These are phyloP conservation scores for Lactuca sativa DNA, from an alignment of 129 eudicot species.

Conservation along the genomic window DNA sequence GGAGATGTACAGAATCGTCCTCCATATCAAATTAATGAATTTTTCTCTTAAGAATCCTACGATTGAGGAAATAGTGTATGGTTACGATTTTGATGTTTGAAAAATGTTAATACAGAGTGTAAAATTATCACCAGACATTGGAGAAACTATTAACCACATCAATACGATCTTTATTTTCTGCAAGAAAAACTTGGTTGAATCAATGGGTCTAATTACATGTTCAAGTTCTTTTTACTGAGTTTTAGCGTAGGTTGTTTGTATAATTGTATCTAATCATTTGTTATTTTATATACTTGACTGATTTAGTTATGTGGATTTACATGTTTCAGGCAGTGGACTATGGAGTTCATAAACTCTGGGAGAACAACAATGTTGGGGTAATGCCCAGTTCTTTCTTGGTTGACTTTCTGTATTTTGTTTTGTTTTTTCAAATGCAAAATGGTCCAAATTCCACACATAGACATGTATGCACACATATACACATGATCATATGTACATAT, in stretches of 20 bases:
- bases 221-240: background rate
- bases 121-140: background rate
- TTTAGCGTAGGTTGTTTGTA: conserved; percentile 5
- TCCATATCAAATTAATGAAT: background rate
- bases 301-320: conserved; percentile 14
- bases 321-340: conserved; percentile 62
- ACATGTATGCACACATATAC: background rate
- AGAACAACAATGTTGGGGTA: conserved; percentile 68
- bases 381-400: background rate
- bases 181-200: background rate
- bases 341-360: conserved; percentile 63
- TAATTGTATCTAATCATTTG: background rate
- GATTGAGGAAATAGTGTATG: background rate
- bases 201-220: too few relatives aligned
- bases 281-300: conserved; percentile 8
- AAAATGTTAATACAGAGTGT: background rate
- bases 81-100: background rate
- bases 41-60: background rate
- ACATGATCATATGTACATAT: background rate
- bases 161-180: background rate
- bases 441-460: background rate
- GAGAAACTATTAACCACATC: background rate
- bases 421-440: background rate
- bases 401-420: conserved; percentile 5
- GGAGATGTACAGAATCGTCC: conserved; percentile 12